phyloP scores from a whole-genome alignment of 1,284 basidiomycete species.

The Trichosporon coremiiforme region DNA sequence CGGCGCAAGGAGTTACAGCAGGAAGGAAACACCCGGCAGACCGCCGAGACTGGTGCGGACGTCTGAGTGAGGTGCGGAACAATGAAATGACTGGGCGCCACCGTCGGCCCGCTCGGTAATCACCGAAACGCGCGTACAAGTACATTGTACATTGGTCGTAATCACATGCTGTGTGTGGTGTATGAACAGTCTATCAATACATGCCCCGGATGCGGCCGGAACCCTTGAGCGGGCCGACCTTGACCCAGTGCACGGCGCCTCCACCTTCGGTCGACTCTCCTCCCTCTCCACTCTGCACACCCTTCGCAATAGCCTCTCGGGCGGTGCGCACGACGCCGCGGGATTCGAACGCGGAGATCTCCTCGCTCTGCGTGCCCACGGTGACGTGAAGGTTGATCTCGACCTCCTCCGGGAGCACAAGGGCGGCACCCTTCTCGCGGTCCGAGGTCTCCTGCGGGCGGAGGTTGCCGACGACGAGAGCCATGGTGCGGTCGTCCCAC shows the following conservation, averaged over 20 bases:
- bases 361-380: constrained; percentile 68
- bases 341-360: constrained; percentile 68
- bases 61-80: no score
- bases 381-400: constrained; percentile 76
- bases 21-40: no score
- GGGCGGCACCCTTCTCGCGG: constrained; percentile 25
- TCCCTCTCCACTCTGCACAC: constrained; percentile 33
- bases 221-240: constrained; percentile 33
- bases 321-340: constrained; percentile 42
- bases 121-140: not conserved
- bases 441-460: constrained; percentile 54
- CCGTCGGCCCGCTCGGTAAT: not conserved
- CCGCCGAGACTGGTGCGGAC: no score
- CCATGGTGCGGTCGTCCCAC: constrained; percentile 81
- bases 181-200: constrained; percentile 30
- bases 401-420: constrained; percentile 60
- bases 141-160: not conserved
- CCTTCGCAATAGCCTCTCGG: constrained; percentile 36
- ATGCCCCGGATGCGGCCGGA: constrained; percentile 45
- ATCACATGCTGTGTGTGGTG: not conserved
- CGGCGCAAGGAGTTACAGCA: no score
- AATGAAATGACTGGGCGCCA: no score
- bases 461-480: constrained; percentile 67
- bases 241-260: constrained; percentile 41
- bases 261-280: constrained; percentile 43